phyloP scores from a whole-genome alignment of 2,329 filamentous ascomycete species.

The Paraphaeosphaeria sporulosa region DNA sequence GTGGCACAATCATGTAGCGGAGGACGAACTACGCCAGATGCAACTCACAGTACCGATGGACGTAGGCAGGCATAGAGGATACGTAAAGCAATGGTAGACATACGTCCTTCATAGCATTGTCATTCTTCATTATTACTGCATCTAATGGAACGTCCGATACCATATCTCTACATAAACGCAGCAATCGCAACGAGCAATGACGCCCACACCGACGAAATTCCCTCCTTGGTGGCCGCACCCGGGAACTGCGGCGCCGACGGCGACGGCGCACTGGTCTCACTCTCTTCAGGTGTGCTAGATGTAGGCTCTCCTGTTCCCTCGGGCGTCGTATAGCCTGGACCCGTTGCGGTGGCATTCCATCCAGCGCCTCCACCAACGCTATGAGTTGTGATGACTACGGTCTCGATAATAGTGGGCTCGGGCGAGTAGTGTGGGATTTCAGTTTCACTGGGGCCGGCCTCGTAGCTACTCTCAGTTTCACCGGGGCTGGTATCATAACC shows the following conservation, averaged over 20 bases:
- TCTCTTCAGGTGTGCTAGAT: background rate
- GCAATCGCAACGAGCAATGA: background rate
- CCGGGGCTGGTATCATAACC: background rate
- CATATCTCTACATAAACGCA: background rate
- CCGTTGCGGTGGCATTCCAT: background rate
- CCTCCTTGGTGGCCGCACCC: background rate
- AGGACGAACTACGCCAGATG: no score
- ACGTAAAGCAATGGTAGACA: no score
- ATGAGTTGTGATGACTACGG: background rate
- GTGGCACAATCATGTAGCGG: background rate
- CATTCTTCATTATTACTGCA: background rate
- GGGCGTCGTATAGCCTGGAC: background rate
- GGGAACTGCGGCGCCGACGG: background rate
- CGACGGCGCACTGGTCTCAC: background rate
- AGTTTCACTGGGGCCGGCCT: no score
- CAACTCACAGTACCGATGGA: background rate
- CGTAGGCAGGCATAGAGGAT: no score
- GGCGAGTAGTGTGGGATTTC: no score
- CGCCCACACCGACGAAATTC: background rate
- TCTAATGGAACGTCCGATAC: background rate
- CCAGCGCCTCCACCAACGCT: background rate
- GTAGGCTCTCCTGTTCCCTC: background rate
- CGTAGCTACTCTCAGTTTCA: background rate
- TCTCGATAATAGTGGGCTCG: background rate
- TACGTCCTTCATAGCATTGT: background rate